Evolutionary conservation across 1,139 yeast species (phyloP).

Genomic region (Hemisphaericaspora xylanilytica): DNA sequence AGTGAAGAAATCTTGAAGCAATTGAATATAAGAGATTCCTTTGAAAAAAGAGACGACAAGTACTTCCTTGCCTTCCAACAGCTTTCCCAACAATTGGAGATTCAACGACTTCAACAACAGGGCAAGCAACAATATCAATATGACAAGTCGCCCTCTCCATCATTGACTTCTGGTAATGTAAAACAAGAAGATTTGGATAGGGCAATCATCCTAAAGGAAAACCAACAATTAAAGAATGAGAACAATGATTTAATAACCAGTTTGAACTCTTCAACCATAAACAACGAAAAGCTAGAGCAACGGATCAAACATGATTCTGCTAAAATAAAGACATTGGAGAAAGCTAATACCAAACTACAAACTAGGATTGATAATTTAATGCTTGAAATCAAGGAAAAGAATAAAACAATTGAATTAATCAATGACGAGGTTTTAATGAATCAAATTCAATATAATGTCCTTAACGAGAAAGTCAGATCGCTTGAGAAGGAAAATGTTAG

Average conservation of each 20-base stretch:
- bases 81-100: slow-evolving; percentile 20
- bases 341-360: slow-evolving; percentile 23
- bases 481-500: slow-evolving; percentile 1
- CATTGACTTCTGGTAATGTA: slow-evolving; percentile 9
- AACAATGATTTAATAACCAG: slow-evolving; percentile 19
- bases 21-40: slow-evolving; percentile 29
- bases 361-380: slow-evolving; percentile 31
- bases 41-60: slow-evolving; percentile 31
- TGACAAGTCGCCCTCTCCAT: slow-evolving; percentile 16
- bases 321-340: slow-evolving; percentile 21
- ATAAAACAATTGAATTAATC: slow-evolving; percentile 55
- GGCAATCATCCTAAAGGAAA: slow-evolving; percentile 10
- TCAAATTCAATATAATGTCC: slow-evolving; percentile 68
- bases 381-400: slow-evolving; percentile 53
- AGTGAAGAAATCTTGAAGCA: slow-evolving; percentile 24
- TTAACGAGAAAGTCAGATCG: slow-evolving; percentile 38
- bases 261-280: slow-evolving; percentile 25
- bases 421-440: slow-evolving; percentile 71
- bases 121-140: slow-evolving; percentile 4
- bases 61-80: slow-evolving; percentile 36
- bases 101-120: slow-evolving; percentile 2
- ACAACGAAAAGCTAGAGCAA: slow-evolving; percentile 22
- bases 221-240: slow-evolving; percentile 14
- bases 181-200: slow-evolving; percentile 6
- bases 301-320: slow-evolving; percentile 14